Evolutionary conservation across 805 yeast species (phyloP), one percentile per base, ranked within the genome.

Genomic region (Metschnikowia lunata): DNA sequence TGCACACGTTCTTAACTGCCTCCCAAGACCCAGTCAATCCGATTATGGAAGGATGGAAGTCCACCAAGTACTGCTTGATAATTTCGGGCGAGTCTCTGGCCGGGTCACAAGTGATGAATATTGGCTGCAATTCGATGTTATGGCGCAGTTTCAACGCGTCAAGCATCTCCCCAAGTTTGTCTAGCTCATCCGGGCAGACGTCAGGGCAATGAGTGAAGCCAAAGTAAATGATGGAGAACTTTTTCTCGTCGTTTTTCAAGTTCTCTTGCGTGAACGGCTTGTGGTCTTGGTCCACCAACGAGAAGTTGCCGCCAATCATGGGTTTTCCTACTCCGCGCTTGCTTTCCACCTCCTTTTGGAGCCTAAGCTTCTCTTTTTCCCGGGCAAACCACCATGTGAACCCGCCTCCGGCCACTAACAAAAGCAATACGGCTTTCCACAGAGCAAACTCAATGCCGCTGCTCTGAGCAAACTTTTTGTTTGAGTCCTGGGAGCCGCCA

Each of bases 201-300:
- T 93, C 99, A 7, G 99, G 99, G 68, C 99, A 93, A 67, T 90
- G 90, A 4, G 97, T 86, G 71, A 93, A 93, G 0, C 99, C 99
- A 67, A 93, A 93, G 63, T 93, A 93, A n/a, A 91, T 64, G 37
- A 93, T 70, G 9, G 91, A 80, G 65, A 89, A 93, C 61, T 79
- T 83, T 49, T 65, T 66, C 6, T 66, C 53, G 45, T 67, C 62
- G 30, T 90, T 93, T 49, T 77, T 66, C 58, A 93, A 69, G 55
- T 91, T 75, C 49, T 87, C 72, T 26, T 88, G 81, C 1, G 97
- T 88, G 64, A 93, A 93, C 14, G 62, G 64, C 26, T 83, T 66
- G 32, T 90, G 89, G 41, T 88, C 67, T 30, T 77, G 74, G 61
- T 91, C 96, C 8, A 76, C 66, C 49, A 93, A 69, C 45, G 75